Conservation (phyloP, 1,284 basidiomycete genomes). For the Tilletiaria anomala region DNA sequence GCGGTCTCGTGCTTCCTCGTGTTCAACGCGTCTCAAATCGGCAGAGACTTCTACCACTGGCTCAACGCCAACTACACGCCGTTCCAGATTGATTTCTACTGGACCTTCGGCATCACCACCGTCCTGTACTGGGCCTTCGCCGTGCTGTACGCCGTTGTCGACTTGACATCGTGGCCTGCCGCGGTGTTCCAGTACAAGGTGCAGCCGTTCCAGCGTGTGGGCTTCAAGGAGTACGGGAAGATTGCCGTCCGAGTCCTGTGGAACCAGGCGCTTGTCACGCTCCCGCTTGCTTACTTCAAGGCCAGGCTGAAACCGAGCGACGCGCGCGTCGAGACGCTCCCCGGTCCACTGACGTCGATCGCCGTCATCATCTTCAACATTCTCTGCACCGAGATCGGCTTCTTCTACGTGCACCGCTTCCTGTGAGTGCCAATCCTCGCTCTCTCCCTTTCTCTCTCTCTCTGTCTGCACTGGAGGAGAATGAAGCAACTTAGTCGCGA, state of each 20-base stretch:
- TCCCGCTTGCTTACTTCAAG: not conserved
- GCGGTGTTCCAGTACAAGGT: conserved; percentile 6
- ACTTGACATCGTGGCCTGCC: conserved; percentile 2
- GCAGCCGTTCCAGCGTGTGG: conserved; percentile 3
- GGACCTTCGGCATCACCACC: conserved; percentile 3
- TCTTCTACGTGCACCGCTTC: conserved; percentile 8
- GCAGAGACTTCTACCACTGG: conserved; percentile 1
- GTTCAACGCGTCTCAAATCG: not conserved
- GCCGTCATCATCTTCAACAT: conserved; percentile 1
- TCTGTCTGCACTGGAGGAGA: no score
- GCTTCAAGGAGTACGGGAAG: conserved; percentile 2
- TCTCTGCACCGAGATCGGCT: conserved; percentile 5
- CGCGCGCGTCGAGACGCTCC: not conserved
- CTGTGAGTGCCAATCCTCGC: no score
- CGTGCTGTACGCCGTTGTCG: conserved; percentile 2
- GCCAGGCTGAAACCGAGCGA: no score
- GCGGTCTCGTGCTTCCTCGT: not conserved
- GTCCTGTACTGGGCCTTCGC: conserved; percentile 2
- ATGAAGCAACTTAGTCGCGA: no score
- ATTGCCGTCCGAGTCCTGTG: conserved; percentile 2
- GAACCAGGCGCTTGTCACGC: conserved; percentile 2
- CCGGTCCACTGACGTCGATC: conserved; percentile 5
- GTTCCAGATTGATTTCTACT: conserved; percentile 3
- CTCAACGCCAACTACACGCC: conserved; percentile 2
- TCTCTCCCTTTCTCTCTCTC: no score